Evolutionary conservation across 1,284 basidiomycete species (phyloP).

Genomic region (Apiotrichum mycotoxinovorans): DNA sequence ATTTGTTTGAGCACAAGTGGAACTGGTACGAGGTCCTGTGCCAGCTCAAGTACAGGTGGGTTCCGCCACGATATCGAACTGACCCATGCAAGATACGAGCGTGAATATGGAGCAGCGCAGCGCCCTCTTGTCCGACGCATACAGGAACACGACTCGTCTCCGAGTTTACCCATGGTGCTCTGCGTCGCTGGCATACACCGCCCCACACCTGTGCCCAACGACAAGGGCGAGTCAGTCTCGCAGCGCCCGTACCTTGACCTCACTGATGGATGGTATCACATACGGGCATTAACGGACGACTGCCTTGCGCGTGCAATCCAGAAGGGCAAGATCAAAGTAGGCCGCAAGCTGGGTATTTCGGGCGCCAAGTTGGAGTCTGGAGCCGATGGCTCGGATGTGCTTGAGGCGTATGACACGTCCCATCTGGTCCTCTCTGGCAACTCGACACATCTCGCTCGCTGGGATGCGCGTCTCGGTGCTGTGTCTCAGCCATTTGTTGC

Average conservation of each 20-base stretch:
- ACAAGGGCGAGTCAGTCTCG: slow-evolving; percentile 49
- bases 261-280: slow-evolving; percentile 93
- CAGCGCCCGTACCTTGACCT: slow-evolving; percentile 62
- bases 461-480: slow-evolving; percentile 85
- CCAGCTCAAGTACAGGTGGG: slow-evolving; percentile 81
- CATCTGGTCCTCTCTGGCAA: slow-evolving; percentile 74
- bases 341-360: slow-evolving; percentile 75
- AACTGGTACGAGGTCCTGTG: slow-evolving; percentile 71
- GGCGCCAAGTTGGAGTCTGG: slow-evolving; percentile 73
- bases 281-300: slow-evolving; percentile 71
- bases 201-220: slow-evolving; percentile 49
- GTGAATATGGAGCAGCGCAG: slow-evolving; percentile 73
- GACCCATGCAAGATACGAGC: slow-evolving; percentile 69
- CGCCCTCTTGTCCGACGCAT: slow-evolving; percentile 69
- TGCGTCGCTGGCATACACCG: slow-evolving; percentile 71
- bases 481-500: slow-evolving; percentile 60
- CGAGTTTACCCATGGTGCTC: slow-evolving; percentile 68
- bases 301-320: slow-evolving; percentile 67
- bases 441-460: slow-evolving; percentile 75
- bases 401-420: slow-evolving; percentile 69
- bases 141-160: slow-evolving; percentile 62
- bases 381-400: slow-evolving; percentile 74
- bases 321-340: slow-evolving; percentile 65
- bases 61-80: not conserved
- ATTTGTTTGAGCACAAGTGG: slow-evolving; percentile 63